Evolutionary conservation across 371 early-diverging fungal species (phyloP).

Genomic region (Mucor racemosus): DNA sequence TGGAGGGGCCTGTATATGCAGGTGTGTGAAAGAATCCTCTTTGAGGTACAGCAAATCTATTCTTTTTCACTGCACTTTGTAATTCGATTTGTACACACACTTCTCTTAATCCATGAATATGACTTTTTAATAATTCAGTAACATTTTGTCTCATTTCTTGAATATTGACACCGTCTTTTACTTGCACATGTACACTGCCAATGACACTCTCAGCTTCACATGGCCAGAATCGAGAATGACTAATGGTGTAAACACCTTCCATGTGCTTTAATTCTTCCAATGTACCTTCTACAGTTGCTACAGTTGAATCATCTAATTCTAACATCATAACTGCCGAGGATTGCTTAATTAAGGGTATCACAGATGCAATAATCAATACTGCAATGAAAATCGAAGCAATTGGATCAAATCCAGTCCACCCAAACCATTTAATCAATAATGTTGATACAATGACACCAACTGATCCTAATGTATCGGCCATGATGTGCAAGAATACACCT

Average conservation of each 20-base stretch:
- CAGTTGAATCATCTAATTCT: constrained; percentile 53
- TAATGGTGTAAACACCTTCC: constrained; percentile 52
- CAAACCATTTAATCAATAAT: constrained; percentile 85
- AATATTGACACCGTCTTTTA: constrained; percentile 39
- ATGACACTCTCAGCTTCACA: constrained; percentile 63
- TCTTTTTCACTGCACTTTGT: constrained; percentile 33
- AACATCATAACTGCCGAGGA: constrained; percentile 69
- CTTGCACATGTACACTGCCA: constrained; percentile 62
- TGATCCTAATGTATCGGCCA: constrained; percentile 95
- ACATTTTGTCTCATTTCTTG: constrained; percentile 38
- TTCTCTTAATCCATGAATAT: constrained; percentile 55
- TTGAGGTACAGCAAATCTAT: constrained; percentile 22
- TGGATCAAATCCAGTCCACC: constrained; percentile 96
- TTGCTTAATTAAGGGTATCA: constrained; percentile 82
- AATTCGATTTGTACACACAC: constrained; percentile 56
- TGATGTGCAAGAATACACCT: constrained; percentile 91
- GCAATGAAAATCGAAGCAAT: constrained; percentile 94
- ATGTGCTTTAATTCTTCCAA: constrained; percentile 54
- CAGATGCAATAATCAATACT: constrained; percentile 80
- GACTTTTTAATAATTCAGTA: constrained; percentile 42
- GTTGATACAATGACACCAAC: constrained; percentile 95
- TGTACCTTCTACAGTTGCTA: constrained; percentile 56
- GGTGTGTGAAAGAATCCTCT: constrained; percentile 44
- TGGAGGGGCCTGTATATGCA: constrained; percentile 18
- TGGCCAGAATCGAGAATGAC: constrained; percentile 65